Evolutionary conservation across 2,329 filamentous ascomycete genomes (phyloP), one percentile per base, ranked within the genome.

Genomic region (Penicillium sp.): DNA sequence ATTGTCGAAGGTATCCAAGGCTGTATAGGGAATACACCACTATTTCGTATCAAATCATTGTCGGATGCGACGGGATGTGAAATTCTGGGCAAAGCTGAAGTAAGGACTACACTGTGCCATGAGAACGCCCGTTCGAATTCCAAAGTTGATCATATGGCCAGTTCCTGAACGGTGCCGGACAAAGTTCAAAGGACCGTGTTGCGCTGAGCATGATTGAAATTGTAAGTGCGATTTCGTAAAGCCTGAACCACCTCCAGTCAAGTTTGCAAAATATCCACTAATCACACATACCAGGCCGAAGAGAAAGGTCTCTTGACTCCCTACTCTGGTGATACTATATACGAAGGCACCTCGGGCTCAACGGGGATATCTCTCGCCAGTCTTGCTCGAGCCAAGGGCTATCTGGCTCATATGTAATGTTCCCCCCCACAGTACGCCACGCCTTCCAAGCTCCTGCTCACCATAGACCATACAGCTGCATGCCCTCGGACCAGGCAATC

Each of bases 261-360:
- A 18, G 18, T 18, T 18, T 18, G 18, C 18, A 18, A 18, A 18
- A 18, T 18, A 18, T 18, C 18, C 18, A 3, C 18, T 18, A 18
- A 18, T 5, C 8, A 32, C 29, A 32, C 29, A 32, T 40, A 29
- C 27, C 72, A 83, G 67, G 93, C 90, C 38, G 93, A 98, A 75
- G 78, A 81, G 52, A 73, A 79, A 42, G 90, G 90, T 2, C 75
- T 90, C 13, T 72, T 98, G 39, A 79, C 77, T 0, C 91, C 93
- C 0, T 76, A 86, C 57, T 84, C 86, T 24, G 91, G 91, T 52
- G 93, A 98, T 67, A 94, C 88, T 38, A 90, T 98, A 62, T 98
- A 97, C 70, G 93, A 98, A 73, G 93, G 93, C 56, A 98, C 93
- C 1, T 90, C 95, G 12, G 93, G 93, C 50, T 95, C 88, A 65